Percentiles rank a stretch among this genome's conserved stretches.
Conservation (phyloP, 2,329 filamentous ascomycete genomes). For the Ceratocystis papillata region DNA sequence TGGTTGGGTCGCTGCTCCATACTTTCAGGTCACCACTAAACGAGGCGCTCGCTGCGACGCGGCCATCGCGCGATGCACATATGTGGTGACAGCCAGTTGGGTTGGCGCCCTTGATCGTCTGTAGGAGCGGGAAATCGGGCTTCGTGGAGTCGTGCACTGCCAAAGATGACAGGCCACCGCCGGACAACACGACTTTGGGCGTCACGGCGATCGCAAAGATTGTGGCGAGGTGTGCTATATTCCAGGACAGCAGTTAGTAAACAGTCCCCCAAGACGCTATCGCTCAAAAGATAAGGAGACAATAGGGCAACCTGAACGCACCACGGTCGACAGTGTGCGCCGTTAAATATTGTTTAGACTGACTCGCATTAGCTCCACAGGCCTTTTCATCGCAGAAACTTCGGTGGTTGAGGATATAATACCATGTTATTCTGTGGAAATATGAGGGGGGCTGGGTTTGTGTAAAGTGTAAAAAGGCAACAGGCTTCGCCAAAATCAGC, state of each 20-base stretch:
- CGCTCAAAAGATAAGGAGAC: not conserved
- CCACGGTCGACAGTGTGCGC: conserved; percentile 82
- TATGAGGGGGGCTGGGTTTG: conserved; percentile 10
- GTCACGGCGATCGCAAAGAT: conserved; percentile 77
- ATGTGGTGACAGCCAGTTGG: conserved; percentile 87
- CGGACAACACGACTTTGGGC: conserved; percentile 62
- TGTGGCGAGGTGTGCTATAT: conserved; percentile 65
- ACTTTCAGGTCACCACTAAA: conserved; percentile 83
- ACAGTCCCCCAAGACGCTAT: not conserved
- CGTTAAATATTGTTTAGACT: conserved; percentile 98
- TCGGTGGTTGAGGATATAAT: not conserved
- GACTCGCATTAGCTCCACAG: conserved; percentile 13
- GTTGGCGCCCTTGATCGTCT: conserved; percentile 71
- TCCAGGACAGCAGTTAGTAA: conserved; percentile 25
- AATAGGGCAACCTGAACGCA: conserved; percentile 33
- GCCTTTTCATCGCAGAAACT: not conserved
- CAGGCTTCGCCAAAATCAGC: not conserved
- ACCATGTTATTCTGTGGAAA: conserved; percentile 13
- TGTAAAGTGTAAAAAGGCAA: not conserved
- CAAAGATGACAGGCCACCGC: conserved; percentile 71
- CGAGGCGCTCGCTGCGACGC: conserved; percentile 67
- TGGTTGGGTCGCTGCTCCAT: conserved; percentile 52
- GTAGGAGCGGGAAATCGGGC: conserved; percentile 62
- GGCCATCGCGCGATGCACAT: conserved; percentile 56
- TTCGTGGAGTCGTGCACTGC: conserved; percentile 66